These are phyloP conservation scores for Prunella vulgaris DNA, from an alignment of 257 asterid species.

Conservation along the genomic window DNA sequence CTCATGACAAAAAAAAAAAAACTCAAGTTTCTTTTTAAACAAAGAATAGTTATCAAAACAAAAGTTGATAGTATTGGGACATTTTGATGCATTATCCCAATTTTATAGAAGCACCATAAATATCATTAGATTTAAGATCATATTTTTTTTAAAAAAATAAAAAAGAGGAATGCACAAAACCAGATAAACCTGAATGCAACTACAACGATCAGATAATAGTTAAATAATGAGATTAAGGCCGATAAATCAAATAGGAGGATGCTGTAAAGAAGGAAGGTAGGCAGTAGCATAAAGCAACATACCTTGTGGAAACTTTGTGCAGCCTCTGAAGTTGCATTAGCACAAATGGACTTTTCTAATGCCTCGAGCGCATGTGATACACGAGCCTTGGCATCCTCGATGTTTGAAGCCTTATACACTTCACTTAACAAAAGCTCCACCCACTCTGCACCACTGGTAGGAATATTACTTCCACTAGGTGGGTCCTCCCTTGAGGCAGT, in stretches of 20 bases:
- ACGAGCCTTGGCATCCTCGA: conserved; percentile 54
- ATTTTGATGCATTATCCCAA: not conserved
- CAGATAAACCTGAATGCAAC: not conserved
- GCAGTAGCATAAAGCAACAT: conserved; percentile 16
- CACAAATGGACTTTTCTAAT: conserved; percentile 53
- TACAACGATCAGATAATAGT: not conserved
- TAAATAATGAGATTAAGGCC: not conserved
- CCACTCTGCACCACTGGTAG: conserved; percentile 54
- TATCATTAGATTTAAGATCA: not conserved
- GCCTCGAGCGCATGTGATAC: conserved; percentile 51
- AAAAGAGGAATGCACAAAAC: not conserved
- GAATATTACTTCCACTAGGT: conserved; percentile 34
- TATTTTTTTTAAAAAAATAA: too few relatives aligned
- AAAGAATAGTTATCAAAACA: too few relatives aligned
- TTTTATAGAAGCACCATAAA: not conserved
- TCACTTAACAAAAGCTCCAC: conserved; percentile 59
- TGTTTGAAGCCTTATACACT: conserved; percentile 38
- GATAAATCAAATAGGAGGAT: conserved; percentile 6
- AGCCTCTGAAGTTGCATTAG: conserved; percentile 50
- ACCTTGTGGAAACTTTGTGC: conserved; percentile 63
- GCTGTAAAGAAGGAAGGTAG: not conserved
- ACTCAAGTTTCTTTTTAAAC: too few relatives aligned
- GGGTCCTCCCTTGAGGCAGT: conserved; percentile 34
- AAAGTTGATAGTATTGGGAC: too few relatives aligned
- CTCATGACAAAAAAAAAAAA: too few relatives aligned